Base-by-base conservation (phyloP, 1,284 basidiomycete species). In the Ceratobasidium sp. region DNA sequence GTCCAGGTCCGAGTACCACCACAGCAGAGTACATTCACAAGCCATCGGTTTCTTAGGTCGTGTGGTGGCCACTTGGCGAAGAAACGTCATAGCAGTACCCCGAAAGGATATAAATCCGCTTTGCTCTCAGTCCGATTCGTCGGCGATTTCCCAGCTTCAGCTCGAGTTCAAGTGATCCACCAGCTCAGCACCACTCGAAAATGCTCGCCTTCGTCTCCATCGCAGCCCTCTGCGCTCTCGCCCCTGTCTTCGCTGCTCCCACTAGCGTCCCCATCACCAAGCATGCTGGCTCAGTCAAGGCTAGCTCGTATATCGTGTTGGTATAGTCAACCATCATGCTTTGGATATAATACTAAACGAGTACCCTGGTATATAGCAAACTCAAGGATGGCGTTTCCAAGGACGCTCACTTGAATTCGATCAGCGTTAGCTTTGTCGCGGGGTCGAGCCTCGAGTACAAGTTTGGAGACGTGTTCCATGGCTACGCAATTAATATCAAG, bases 401-500 rank as follows among this genome's bases (percentile, higher is more conserved):
- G 54, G 55, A 62, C 5, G 14, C 69, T 46, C 69, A 71, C 38
- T 44, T 71, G 52, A 62, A 27, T 35, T 46, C 48, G 52, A 46
- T 71, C 38, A 48, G 44, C 23, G 30, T 35, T 16, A n/a, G 18
- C 18, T 71, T 71, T 44, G 52, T 57, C 18, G 18, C 69, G 12
- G 69, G 44, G 1, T 71, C 69, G 4, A 46, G 30, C 33, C 20
- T 71, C 10, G n/a, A 71, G 54, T 71, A 79, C 67, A 67, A 77
- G 46, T 79, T 64, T 27, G 75, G 69, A 7, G 64, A 71, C 16
- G 59, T 80, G 30, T 73, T 79, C 54, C 74, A 80, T 44, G 79
- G 78, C 23, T 80, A 78, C 33, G 66, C 79, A 20, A 75, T 78
- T 48, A 67, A 12, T 8, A 46, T 78, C 50, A 71, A 50, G 41